Conservation (phyloP, 495 filamentous ascomycete genomes). For the Penicillium chermesinum region DNA sequence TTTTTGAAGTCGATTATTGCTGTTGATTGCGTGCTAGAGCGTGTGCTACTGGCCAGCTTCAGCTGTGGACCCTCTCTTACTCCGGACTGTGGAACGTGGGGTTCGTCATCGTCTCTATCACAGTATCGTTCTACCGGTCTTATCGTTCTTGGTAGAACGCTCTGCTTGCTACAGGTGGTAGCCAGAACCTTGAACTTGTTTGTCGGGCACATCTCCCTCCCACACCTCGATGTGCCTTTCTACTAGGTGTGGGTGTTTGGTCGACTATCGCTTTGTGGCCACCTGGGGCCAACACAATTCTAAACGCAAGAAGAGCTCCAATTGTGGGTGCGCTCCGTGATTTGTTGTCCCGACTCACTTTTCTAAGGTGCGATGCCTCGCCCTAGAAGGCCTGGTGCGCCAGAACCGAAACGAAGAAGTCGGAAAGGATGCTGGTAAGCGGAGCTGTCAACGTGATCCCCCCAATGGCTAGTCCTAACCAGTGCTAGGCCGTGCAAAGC, state of each 20-base stretch:
- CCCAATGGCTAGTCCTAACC: background rate
- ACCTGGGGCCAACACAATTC: constrained; percentile 36
- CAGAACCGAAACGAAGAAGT: constrained; percentile 66
- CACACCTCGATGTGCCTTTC: constrained; percentile 42
- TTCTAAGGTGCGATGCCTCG: constrained; percentile 53
- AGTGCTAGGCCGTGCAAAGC: constrained; percentile 70
- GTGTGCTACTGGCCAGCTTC: background rate
- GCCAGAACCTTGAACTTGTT: constrained; percentile 8
- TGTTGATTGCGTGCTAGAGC: background rate
- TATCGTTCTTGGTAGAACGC: constrained; percentile 1
- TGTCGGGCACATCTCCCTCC: constrained; percentile 26
- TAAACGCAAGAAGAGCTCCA: constrained; percentile 27
- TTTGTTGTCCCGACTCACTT: background rate
- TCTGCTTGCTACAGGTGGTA: constrained; percentile 13
- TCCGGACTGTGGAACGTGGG: background rate
- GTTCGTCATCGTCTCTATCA: constrained; percentile 9
- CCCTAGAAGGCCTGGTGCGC: constrained; percentile 59
- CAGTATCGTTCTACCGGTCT: constrained; percentile 2
- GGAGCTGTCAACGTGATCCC: background rate
- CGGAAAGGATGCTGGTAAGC: constrained; percentile 82
- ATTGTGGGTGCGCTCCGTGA: constrained; percentile 17
- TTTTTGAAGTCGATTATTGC: constrained; percentile 3
- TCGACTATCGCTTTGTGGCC: constrained; percentile 41
- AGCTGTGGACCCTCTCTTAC: background rate
- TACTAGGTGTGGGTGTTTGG: constrained; percentile 36